A percentile compares a stretch with the other conserved stretches of the same genome.
These are phyloP conservation scores for Linderina pennispora DNA, from an alignment of 192 early-diverging fungal species.

Conservation along the genomic window DNA sequence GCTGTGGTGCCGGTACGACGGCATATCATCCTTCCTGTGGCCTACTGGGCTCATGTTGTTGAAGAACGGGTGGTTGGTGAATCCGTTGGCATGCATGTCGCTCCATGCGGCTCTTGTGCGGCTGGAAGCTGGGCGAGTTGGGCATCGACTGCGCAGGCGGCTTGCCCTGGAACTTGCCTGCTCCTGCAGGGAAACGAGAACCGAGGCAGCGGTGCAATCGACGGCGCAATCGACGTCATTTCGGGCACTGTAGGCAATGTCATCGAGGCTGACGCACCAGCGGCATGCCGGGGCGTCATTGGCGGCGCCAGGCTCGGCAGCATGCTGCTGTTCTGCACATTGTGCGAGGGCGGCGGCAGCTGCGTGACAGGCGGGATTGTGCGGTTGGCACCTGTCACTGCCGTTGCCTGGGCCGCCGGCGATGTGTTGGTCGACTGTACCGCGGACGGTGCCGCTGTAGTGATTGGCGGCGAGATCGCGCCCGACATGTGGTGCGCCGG, in stretches of 20 bases:
- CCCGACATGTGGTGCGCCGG: no score
- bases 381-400: background rate
- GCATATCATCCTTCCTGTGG: conserved; percentile 11
- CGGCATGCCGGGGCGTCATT: no score
- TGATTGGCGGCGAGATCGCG: conserved; percentile 5
- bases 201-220: background rate
- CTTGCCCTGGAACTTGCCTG: background rate
- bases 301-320: background rate
- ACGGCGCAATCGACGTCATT: background rate
- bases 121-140: conserved; percentile 25
- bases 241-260: background rate
- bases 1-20: conserved; percentile 37
- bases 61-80: conserved; percentile 25
- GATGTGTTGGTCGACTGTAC: conserved; percentile 10
- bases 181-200: background rate
- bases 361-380: background rate
- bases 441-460: conserved; percentile 7
- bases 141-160: conserved; percentile 37
- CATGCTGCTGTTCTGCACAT: background rate
- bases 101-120: background rate
- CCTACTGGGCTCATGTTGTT: conserved; percentile 14
- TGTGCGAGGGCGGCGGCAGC: background rate
- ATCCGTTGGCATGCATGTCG: background rate
- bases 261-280: background rate
- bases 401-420: conserved; percentile 11